Evolutionary conservation across 257 asterid species (phyloP), one percentile per base, ranked within the genome.

Genomic region (Nicotiana tabacum): DNA sequence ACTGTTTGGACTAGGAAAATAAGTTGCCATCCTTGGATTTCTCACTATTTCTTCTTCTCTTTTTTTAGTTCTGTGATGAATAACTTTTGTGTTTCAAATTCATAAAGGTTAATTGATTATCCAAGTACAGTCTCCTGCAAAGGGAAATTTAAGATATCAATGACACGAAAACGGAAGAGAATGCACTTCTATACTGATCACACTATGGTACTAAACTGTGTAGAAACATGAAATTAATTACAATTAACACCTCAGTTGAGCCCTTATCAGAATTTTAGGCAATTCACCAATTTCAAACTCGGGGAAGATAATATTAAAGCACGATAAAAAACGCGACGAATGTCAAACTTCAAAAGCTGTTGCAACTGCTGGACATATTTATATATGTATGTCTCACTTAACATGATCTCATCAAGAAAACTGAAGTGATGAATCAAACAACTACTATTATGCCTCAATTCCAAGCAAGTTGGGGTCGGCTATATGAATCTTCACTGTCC

Each of bases 1-100:
- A 82, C 87, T 86, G 87, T 87, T 91, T 66, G 92, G 80, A 86
- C 84, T 85, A 2, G 98, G 92, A 68, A 89, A 88, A 81, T 86
- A 92, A 55, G 94, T 83, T 16, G 91, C 92, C 98, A 93, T 92
- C 76, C 83, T 58, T 30, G 5, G 58, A 70, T n/a, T 69, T 1
- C 64, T 77, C 65, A 57, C 33, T 85, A 82, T 37, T 43, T 65
- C 60, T 70, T 29, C 55, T 81, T 37, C 77, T 65, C 60, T 67
- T 21, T 39, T 24, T 85, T 46, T 69, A 46, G 35, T 56, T 61
- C 48, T 21, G 5, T 12, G 39, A 24, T 61, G 29, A 79, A 1
- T 27, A 24, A 46, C 62, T 62, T 6, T 60, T 3, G 60, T 24
- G 83, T 24, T 27, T 78, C 68, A 35, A 60, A 58, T 24, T 21